Evolutionary conservation across 2,329 filamentous ascomycete species (phyloP), one percentile per base, ranked within the genome.

Genomic region (Phoma sp.): DNA sequence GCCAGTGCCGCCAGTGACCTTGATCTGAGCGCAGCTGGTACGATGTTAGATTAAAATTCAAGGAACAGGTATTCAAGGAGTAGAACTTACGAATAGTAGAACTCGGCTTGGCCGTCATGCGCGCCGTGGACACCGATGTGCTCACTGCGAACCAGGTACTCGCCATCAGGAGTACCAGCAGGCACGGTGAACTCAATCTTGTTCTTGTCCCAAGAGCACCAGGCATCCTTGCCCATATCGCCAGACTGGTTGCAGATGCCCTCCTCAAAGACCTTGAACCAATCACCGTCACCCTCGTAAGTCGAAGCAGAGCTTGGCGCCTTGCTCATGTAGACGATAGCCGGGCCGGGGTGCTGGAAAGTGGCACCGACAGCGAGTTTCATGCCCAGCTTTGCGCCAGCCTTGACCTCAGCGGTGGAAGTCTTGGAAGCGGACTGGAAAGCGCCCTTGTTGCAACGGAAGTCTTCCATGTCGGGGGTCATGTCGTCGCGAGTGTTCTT

Each of bases 131-230:
- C 60, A 32, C 66, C 77, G 43, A 80, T 75, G 51, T 79, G 77
- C 65, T 80, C 77, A 18, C 72, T 62, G 13, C 77, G 71, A 22
- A 79, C 60, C 23, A 80, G 66, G 60, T 79, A 79, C 60, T 79
- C 66, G 14, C 77, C 77, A n/a, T 64, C 55, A 33, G 32, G 32
- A 33, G 10, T 8, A 13, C 32, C 32, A 1, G 54, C 58, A 4
- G 78, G 77, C 33, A 80, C 70, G 2, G 62, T 70, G 58, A 71
- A 61, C n/a, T 56, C 44, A 7, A 64, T 38, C 11, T 23, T 29
- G 42, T 59, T 45, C 49, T 56, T 55, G 37, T 55, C 50, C 55
- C 56, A 74, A 10, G 51, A 63, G 60, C 60, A 64, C 62, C 64
- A 61, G 25, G 58, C 55, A 14, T 45, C 40, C 9, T 42, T 55